phyloP scores from a whole-genome alignment of 2,329 filamentous ascomycete species.

The Lecanicillium sp. region DNA sequence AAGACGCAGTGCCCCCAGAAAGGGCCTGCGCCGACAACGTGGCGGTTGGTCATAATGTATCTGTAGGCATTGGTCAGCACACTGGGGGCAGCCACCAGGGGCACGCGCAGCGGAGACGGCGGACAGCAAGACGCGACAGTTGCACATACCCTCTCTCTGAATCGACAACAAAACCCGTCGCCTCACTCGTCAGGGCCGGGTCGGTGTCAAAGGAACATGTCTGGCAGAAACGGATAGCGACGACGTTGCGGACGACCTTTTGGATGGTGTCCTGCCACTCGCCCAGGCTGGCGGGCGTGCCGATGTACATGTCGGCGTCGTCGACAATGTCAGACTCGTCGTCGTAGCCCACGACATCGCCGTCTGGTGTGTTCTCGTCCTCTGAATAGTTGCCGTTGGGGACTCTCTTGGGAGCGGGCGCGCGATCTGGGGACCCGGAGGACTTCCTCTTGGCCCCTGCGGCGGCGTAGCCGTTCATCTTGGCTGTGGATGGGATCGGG shows the following conservation, averaged over 20 bases:
- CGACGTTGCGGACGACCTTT: conserved; percentile 87
- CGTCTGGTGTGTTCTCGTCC: conserved; percentile 44
- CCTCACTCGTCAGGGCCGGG: conserved; percentile 84
- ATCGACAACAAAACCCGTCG: conserved; percentile 96
- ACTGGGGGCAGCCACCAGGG: not conserved
- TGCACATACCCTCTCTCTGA: conserved; percentile 70
- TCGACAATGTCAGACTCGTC: conserved; percentile 38
- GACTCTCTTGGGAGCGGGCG: conserved; percentile 30
- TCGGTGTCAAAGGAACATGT: conserved; percentile 99
- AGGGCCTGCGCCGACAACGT: conserved; percentile 90
- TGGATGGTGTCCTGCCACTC: conserved; percentile 98
- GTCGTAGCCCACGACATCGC: conserved; percentile 30
- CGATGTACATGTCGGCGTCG: conserved; percentile 32
- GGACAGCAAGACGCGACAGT: not conserved
- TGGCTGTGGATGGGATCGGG: conserved; percentile 14
- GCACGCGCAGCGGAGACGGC: not conserved
- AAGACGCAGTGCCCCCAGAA: conserved; percentile 99
- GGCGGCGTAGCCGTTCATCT: conserved; percentile 40
- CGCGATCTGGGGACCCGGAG: conserved; percentile 34
- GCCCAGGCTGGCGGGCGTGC: conserved; percentile 33
- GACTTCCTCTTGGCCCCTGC: conserved; percentile 49
- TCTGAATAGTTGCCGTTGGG: conserved; percentile 44
- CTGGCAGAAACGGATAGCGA: conserved; percentile 98
- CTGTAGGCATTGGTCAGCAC: conserved; percentile 24
- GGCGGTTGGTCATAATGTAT: conserved; percentile 81